These are phyloP conservation scores for Lipomyces mesembrius DNA, from an alignment of 805 yeast species.

Conservation along the genomic window DNA sequence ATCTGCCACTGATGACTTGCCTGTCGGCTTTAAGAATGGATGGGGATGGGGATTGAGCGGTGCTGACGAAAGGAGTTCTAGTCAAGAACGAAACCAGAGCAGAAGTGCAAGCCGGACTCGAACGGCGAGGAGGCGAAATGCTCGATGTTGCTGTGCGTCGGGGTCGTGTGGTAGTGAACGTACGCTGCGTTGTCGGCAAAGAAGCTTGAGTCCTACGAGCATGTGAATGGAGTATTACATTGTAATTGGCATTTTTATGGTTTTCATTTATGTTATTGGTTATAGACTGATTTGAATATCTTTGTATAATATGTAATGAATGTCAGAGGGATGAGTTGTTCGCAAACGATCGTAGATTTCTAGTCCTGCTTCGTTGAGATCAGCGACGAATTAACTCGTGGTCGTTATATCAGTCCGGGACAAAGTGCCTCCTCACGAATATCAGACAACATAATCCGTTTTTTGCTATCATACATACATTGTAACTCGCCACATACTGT, in stretches of 20 bases:
- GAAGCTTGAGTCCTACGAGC: slow-evolving; percentile 20
- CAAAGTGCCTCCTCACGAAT: no score
- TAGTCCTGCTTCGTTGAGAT: no score
- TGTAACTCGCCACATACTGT: no score
- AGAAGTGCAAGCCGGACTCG: slow-evolving; percentile 9
- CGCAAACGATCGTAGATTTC: no score
- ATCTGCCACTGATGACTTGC: slow-evolving; percentile 1
- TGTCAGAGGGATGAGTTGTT: not conserved
- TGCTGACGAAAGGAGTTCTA: not conserved
- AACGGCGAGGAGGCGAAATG: not conserved
- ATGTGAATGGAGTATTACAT: not conserved
- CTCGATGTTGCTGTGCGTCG: slow-evolving; percentile 19
- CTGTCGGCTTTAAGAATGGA: slow-evolving; percentile 30
- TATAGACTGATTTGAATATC: not conserved
- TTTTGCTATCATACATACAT: no score
- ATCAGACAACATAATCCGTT: no score
- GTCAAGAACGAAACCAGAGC: slow-evolving; percentile 3
- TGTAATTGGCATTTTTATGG: not conserved
- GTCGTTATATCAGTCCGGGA: no score
- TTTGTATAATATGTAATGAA: not conserved
- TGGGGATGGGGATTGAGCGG: slow-evolving; percentile 32
- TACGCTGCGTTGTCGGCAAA: slow-evolving; percentile 14
- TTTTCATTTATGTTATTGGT: not conserved
- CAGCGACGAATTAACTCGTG: no score
- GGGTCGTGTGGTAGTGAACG: slow-evolving; percentile 4